A percentile compares a stretch with the other conserved stretches of the same genome.
These are phyloP conservation scores for Linum lewisii DNA, from an alignment of 345 rosid genomes.

Conservation along the genomic window DNA sequence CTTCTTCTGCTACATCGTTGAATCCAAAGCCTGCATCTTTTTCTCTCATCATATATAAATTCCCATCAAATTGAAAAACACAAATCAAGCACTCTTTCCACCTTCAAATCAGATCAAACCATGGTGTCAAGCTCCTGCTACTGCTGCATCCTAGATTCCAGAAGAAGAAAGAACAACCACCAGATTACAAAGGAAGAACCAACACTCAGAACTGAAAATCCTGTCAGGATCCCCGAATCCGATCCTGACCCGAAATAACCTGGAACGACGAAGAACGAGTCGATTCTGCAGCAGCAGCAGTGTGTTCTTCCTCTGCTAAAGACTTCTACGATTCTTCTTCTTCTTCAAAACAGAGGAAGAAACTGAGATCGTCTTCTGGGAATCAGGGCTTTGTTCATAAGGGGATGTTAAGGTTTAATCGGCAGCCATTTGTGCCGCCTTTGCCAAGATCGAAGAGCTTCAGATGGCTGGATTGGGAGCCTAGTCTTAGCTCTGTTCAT, in stretches of 20 bases:
- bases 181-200: slow-evolving; percentile 14
- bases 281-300: slow-evolving; percentile 19
- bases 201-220: slow-evolving; percentile 9
- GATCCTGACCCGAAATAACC: slow-evolving; percentile 25
- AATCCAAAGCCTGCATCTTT: slow-evolving; percentile 46
- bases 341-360: slow-evolving; percentile 15
- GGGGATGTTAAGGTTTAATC: no score
- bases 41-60: slow-evolving; percentile 58
- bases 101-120: slow-evolving; percentile 8
- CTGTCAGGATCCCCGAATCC: slow-evolving; percentile 39
- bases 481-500: slow-evolving; percentile 39
- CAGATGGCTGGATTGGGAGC: slow-evolving; percentile 34
- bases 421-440: slow-evolving; percentile 44
- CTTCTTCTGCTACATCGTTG: not conserved
- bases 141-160: slow-evolving; percentile 10
- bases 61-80: slow-evolving; percentile 56
- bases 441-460: slow-evolving; percentile 22
- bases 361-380: not conserved
- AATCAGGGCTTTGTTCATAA: no score
- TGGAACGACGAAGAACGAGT: slow-evolving; percentile 16
- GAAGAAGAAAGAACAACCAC: slow-evolving; percentile 15
- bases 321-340: slow-evolving; percentile 29
- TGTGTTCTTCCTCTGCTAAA: slow-evolving; percentile 36
- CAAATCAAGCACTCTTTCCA: slow-evolving; percentile 17
- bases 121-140: slow-evolving; percentile 9